phyloP scores from a whole-genome alignment of 768 basidiomycete genomes.

The Hebeloma cylindrosporum region DNA sequence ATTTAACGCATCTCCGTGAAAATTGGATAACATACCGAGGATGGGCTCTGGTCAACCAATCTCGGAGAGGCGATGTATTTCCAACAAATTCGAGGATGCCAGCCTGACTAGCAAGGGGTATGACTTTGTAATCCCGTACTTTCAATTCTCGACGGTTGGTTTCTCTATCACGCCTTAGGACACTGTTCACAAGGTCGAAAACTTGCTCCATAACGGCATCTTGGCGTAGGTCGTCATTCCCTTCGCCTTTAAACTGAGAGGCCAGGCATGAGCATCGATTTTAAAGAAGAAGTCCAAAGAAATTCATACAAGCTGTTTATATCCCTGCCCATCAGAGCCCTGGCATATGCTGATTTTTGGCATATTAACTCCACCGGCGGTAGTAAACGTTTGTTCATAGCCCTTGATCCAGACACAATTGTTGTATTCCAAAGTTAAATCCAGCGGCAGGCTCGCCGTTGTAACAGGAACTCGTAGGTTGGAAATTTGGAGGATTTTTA shows the following conservation, averaged over 20 bases:
- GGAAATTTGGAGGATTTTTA: conserved; percentile 47
- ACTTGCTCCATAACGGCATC: conserved; percentile 99
- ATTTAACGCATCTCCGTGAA: neutral
- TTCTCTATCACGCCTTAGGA: conserved; percentile 72
- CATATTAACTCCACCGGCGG: conserved; percentile 75
- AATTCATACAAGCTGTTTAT: conserved; percentile 81
- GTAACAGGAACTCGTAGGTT: conserved; percentile 78
- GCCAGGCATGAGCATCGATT: neutral
- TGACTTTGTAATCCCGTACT: conserved; percentile 85
- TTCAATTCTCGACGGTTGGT: conserved; percentile 70
- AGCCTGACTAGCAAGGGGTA: conserved; percentile 77
- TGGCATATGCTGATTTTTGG: conserved; percentile 79
- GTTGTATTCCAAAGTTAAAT: conserved; percentile 66
- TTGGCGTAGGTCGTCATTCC: conserved; percentile 89
- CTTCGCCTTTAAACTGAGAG: conserved; percentile 85
- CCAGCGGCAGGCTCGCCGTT: conserved; percentile 70
- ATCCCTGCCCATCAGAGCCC: conserved; percentile 62
- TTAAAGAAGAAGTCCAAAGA: neutral
- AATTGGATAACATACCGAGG: conserved; percentile 35
- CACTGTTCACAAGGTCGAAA: conserved; percentile 82
- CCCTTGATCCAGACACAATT: conserved; percentile 65
- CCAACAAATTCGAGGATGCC: conserved; percentile 91
- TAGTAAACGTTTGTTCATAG: conserved; percentile 58
- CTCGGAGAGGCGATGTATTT: conserved; percentile 64
- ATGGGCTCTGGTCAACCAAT: conserved; percentile 69